Percentiles rank a stretch among this genome's conserved stretches.
Evolutionary conservation across 2,329 filamentous ascomycete species (phyloP).

Genomic region (Chalara sp.): DNA sequence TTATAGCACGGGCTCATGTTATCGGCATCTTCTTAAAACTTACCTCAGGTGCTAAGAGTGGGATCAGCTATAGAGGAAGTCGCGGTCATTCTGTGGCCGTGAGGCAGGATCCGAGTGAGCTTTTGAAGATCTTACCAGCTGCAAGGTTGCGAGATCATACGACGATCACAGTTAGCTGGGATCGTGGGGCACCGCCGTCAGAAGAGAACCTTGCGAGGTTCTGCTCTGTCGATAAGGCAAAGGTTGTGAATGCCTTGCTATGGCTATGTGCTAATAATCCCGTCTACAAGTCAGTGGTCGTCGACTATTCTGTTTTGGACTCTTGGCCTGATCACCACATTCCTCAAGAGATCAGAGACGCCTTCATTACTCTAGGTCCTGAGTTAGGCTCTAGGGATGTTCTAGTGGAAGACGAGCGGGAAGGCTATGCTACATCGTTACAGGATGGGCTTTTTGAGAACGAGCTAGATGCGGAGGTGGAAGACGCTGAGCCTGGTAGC

Average conservation of each 20-base stretch:
- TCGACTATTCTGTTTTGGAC: constrained; percentile 10
- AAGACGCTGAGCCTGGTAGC: constrained; percentile 6
- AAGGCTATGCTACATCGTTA: constrained; percentile 7
- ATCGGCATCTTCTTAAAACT: constrained; percentile 7
- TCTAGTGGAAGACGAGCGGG: constrained; percentile 6
- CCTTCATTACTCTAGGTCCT: constrained; percentile 8
- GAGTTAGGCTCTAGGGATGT: constrained; percentile 5
- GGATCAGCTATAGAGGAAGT: constrained; percentile 6
- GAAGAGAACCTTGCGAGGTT: constrained; percentile 4
- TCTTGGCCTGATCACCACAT: constrained; percentile 12
- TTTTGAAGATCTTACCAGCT: constrained; percentile 5
- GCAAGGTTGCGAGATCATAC: constrained; percentile 4
- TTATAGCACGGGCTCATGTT: constrained; percentile 6
- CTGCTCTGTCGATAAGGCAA: constrained; percentile 6
- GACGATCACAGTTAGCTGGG: constrained; percentile 4
- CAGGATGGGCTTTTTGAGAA: constrained; percentile 9
- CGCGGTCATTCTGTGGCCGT: constrained; percentile 6
- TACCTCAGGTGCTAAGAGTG: constrained; percentile 3
- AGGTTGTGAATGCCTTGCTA: constrained; percentile 8
- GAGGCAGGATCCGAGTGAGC: constrained; percentile 6
- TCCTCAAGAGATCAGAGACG: constrained; percentile 10
- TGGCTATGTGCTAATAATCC: constrained; percentile 10
- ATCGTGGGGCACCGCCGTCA: neutral
- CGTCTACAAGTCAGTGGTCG: constrained; percentile 7
- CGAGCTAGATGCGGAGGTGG: constrained; percentile 4